Evolutionary conservation across 345 rosid genomes (phyloP), one percentile per base, ranked within the genome.

Genomic region (Citrus maxima): DNA sequence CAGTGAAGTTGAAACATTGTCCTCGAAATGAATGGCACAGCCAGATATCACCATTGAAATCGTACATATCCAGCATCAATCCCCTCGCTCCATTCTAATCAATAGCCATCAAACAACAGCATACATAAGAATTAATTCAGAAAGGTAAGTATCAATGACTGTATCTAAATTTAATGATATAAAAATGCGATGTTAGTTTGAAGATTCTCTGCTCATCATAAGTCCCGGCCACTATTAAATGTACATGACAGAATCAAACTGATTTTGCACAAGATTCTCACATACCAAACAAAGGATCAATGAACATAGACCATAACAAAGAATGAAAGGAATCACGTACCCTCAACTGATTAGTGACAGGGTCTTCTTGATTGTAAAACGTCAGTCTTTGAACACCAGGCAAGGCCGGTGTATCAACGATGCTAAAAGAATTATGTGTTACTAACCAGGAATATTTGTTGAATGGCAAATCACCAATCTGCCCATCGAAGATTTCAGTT

Each of bases 11-110:
- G 90, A 85, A 95, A 77, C 99, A 93, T 87, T 93, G 95, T 35
- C 99, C 98, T 46, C 79, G 86, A 85, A 93, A 93, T 0, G 99
- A 95, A 88, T 95, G 99, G 80, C 99, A 93, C 46, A 95, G 99
- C 99, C 99, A 95, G 62, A 95, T 89, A 81, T 95, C 98, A 9
- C 82, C 86, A 69, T 89, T 80, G 62, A 90, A 94, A 84, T 96
- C 97, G 73, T 96, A 96, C 99, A 96, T 93, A 83, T 96, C 99
- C 86, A 96, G 78, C 99, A 94, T 96, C 84, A 96, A 84, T 71
- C 97, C 97, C 79, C 99, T 91, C 79, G 87, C 99, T 75, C 99
- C 98, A 88, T 96, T 96, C 99, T 96, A 81, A 40, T 80, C 71
- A 67, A 70, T 72, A 79, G 21, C 35, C 86, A 87, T 64, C 63